Percentiles rank a stretch among this genome's conserved stretches.
phyloP scores from a whole-genome alignment of 2,329 filamentous ascomycete species.

The Nemania serpens region DNA sequence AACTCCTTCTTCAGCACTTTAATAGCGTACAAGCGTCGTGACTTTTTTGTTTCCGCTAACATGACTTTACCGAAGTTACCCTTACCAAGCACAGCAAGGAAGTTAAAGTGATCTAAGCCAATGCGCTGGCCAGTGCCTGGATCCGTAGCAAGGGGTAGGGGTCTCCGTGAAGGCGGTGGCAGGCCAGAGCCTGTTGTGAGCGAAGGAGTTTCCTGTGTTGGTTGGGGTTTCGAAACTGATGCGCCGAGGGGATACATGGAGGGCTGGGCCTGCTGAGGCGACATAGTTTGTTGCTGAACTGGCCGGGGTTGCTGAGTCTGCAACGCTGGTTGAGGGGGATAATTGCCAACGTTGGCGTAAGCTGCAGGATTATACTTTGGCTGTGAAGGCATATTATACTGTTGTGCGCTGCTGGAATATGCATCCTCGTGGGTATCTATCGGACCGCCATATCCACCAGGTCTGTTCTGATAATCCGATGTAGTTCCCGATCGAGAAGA shows the following conservation, averaged over 20 bases:
- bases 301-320: conserved; percentile 47
- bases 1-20: conserved; percentile 99
- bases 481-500: conserved; percentile 34
- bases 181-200: conserved; percentile 41
- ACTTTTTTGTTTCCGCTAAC: conserved; percentile 94
- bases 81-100: conserved; percentile 95
- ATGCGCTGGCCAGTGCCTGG: conserved; percentile 81
- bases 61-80: conserved; percentile 99
- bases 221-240: conserved; percentile 46
- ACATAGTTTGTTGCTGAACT: conserved; percentile 41
- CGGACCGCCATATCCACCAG: conserved; percentile 38
- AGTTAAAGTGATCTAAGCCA: conserved; percentile 98
- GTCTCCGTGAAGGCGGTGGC: conserved; percentile 55
- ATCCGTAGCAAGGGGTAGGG: conserved; percentile 71
- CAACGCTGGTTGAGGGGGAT: conserved; percentile 49
- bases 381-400: conserved; percentile 48
- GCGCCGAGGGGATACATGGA: conserved; percentile 41
- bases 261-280: conserved; percentile 39
- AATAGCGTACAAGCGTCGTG: conserved; percentile 92
- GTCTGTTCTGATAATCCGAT: conserved; percentile 43
- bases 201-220: conserved; percentile 45
- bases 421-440: conserved; percentile 40
- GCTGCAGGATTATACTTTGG: conserved; percentile 78
- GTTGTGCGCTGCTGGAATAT: conserved; percentile 35
- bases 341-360: conserved; percentile 68